These are phyloP conservation scores for Blepharisma stoltei DNA, from an alignment of 73 alveolate species.

Conservation along the genomic window DNA sequence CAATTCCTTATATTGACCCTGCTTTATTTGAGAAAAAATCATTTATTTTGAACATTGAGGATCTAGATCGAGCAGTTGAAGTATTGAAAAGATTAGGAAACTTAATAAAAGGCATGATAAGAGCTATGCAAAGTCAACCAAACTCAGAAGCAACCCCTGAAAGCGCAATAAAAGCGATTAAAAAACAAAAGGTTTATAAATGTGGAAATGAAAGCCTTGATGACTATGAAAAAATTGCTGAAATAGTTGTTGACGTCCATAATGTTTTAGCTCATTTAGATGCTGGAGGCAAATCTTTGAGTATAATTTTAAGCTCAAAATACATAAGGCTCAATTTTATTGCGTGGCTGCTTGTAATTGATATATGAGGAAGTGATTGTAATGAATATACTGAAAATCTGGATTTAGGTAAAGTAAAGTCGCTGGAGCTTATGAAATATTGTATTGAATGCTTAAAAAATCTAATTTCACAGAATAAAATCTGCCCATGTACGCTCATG, in stretches of 20 bases:
- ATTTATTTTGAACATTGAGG: not conserved
- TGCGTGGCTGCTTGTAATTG: not conserved
- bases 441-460: too few species aligned
- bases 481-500: not conserved
- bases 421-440: too few species aligned
- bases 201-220: not conserved
- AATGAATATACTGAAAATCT: too few species aligned
- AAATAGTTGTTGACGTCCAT: not conserved
- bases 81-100: not conserved
- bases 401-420: too few species aligned
- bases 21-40: not conserved
- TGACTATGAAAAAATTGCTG: not conserved
- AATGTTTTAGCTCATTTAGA: slow-evolving; percentile 11
- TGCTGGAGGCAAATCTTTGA: slow-evolving; percentile 23
- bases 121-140: not conserved
- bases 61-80: not conserved
- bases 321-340: not conserved
- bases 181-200: not conserved
- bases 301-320: not conserved
- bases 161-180: not conserved
- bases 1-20: not conserved
- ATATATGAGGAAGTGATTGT: slow-evolving; percentile 14
- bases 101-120: not conserved
- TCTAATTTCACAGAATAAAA: too few species aligned
- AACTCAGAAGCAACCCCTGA: not conserved